A percentile compares a stretch with the other conserved stretches of the same genome.
These are phyloP conservation scores for Pseudogymnoascus destructans DNA, from an alignment of 2,329 filamentous ascomycete species.

Conservation along the genomic window DNA sequence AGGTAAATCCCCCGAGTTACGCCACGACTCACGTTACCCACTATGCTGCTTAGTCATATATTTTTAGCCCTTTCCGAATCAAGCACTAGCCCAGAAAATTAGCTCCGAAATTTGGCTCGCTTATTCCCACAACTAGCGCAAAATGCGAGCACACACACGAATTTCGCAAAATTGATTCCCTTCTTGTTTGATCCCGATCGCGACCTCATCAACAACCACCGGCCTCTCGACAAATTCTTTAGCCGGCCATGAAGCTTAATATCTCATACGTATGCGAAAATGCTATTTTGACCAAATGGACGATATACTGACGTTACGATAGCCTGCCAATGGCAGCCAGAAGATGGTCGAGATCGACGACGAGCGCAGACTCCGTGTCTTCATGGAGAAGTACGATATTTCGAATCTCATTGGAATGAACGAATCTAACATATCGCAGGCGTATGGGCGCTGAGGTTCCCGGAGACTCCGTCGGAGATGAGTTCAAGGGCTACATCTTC, in stretches of 20 bases:
- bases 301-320: constrained; percentile 39
- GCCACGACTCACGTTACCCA: too few species aligned
- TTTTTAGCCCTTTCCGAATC: not conserved
- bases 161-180: constrained; percentile 8
- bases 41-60: not conserved
- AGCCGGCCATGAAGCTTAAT: constrained; percentile 54
- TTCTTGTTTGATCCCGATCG: constrained; percentile 9
- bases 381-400: constrained; percentile 93
- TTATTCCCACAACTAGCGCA: constrained; percentile 6
- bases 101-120: constrained; percentile 7
- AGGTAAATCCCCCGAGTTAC: too few species aligned
- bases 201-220: constrained; percentile 10
- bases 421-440: constrained; percentile 18
- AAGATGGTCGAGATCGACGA: constrained; percentile 99
- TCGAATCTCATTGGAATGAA: constrained; percentile 21
- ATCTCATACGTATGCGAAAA: constrained; percentile 34
- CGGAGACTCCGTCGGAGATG: constrained; percentile 90
- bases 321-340: constrained; percentile 97
- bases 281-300: constrained; percentile 41
- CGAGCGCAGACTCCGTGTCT: constrained; percentile 97
- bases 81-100: not conserved
- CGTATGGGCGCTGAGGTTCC: constrained; percentile 84
- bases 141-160: constrained; percentile 10
- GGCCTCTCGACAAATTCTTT: constrained; percentile 9
- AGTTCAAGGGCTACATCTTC: constrained; percentile 99